phyloP scores from a whole-genome alignment of 495 filamentous ascomycete species.

The Podospora australis region DNA sequence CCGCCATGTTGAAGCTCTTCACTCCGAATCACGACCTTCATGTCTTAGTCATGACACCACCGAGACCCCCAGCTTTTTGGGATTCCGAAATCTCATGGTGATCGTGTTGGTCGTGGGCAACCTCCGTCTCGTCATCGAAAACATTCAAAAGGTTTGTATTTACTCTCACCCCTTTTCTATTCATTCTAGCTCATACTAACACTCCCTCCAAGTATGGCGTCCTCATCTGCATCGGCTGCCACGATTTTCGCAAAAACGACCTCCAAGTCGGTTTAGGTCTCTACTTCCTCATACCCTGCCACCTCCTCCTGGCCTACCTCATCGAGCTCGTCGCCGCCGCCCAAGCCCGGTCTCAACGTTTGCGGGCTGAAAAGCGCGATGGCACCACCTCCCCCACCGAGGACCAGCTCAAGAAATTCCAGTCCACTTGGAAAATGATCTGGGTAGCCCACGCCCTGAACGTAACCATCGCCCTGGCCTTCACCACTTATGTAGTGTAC shows the following conservation, averaged over 20 bases:
- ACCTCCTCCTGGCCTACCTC: constrained; percentile 80
- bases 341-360: constrained; percentile 62
- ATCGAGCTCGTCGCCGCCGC: constrained; percentile 76
- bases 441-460: constrained; percentile 76
- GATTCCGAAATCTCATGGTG: constrained; percentile 94
- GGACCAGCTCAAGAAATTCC: constrained; percentile 54
- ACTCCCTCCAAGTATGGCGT: constrained; percentile 68
- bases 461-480: constrained; percentile 66
- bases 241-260: constrained; percentile 79
- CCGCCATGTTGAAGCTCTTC: constrained; percentile 80
- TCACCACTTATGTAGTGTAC: constrained; percentile 83
- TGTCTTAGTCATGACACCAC: constrained; percentile 78
- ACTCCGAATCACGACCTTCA: constrained; percentile 63
- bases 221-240: constrained; percentile 83
- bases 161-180: constrained; percentile 6
- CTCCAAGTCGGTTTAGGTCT: constrained; percentile 66
- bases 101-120: constrained; percentile 91
- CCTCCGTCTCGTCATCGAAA: constrained; percentile 87
- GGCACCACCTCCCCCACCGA: constrained; percentile 45
- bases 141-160: constrained; percentile 75
- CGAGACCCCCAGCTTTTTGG: constrained; percentile 72
- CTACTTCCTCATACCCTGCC: constrained; percentile 79
- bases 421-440: constrained; percentile 69
- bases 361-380: constrained; percentile 47
- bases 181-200: constrained; percentile 19